Evolutionary conservation across 495 filamentous ascomycete species (phyloP), one percentile per base, ranked within the genome.

Genomic region (Rhizodiscina lignyota): DNA sequence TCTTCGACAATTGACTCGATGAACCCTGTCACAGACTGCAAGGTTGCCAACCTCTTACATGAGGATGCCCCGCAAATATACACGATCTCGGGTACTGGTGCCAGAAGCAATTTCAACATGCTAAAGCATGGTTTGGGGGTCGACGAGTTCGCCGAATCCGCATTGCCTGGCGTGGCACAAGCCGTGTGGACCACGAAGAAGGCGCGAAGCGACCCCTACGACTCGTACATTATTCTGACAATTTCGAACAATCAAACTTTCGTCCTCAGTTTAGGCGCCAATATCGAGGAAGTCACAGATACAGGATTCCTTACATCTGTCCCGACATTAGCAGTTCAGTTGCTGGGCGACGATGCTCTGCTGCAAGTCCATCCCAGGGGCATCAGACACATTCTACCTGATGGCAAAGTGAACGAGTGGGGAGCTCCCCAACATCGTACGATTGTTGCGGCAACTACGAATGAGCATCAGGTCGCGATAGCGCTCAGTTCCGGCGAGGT

Each of bases 31-130:
- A 67, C 92, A 51, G 85, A 89, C 45, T 86, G 80, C 55, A 86
- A 89, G 50, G 72, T 96, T 21, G 77, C 73, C 18, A 94, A 99
- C 45, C 58, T 92, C 13, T 79, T 77, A 0, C 75, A 81, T 31
- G 89, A 94, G 41, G 91, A 96, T 49, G 86, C 87, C 1, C 89
- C 89, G 10, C 91, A 99, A 52, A 94, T 99, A 24, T 94, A 93
- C 58, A 74, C 83, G 0, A 66, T 94, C 12, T 89, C 79, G 50
- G 89, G 89, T 3, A 79, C 78, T 21, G 82, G 89, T 5, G 83
- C 83, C 35, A 66, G 81, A 39, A 94, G 87, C 50, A 78, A 74
- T 16, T 92, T 99, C 56, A 71, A 86, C 36, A 92, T 77, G 22
- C 60, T 94, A 13, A 91, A 89, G 48, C 84, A 99, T 54, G 87